A percentile compares a stretch with the other conserved stretches of the same genome.
phyloP scores from a whole-genome alignment of 108 stramenopile species.

The Bacterosira constricta region DNA sequence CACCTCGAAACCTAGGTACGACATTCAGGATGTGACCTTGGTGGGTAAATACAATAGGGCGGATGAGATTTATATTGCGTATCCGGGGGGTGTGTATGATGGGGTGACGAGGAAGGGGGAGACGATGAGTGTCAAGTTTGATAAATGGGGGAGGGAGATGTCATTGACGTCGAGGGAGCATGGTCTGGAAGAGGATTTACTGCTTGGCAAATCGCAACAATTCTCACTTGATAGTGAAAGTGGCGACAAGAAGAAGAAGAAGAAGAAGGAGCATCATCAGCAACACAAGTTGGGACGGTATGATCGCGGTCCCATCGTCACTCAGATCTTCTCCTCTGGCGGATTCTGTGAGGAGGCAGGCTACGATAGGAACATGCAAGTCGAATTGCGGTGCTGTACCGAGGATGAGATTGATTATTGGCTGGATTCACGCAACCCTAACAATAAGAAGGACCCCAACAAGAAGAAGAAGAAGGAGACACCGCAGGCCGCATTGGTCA shows the following conservation, averaged over 20 bases:
- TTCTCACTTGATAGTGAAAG: too few relatives aligned
- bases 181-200: not conserved
- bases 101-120: conserved; percentile 7
- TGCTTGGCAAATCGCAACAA: not conserved
- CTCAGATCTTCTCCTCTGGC: conserved; percentile 50
- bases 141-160: too few relatives aligned
- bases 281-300: not conserved
- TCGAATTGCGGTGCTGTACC: conserved; percentile 68
- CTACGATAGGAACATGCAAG: conserved; percentile 49
- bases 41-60: conserved; percentile 52
- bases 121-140: not conserved
- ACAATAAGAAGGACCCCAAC: not conserved
- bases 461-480: not conserved
- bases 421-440: conserved; percentile 20
- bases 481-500: conserved; percentile 28
- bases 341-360: conserved; percentile 67
- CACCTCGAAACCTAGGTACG: not conserved
- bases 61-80: conserved; percentile 20
- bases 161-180: not conserved
- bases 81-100: conserved; percentile 20
- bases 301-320: conserved; percentile 18
- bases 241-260: conserved; percentile 1
- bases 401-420: conserved; percentile 38
- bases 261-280: not conserved
- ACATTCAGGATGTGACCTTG: conserved; percentile 56